Conservation (phyloP, 2,329 filamentous ascomycete species). For the Mycosphaerelloides madeirae region DNA sequence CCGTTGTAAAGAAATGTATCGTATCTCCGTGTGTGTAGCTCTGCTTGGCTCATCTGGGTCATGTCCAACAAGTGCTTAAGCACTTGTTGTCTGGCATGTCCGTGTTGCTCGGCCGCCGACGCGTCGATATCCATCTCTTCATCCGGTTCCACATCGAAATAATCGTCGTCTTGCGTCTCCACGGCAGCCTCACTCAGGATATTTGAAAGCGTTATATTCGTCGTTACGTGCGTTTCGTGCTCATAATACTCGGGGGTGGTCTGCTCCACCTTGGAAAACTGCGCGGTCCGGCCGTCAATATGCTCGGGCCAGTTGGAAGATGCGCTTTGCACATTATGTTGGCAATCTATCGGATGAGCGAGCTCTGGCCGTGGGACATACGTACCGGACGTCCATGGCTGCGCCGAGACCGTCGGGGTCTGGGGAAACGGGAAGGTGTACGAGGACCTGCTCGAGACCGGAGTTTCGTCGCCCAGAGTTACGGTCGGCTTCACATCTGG, state of each 20-base stretch:
- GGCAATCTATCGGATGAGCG: constrained; percentile 18
- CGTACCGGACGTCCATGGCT: constrained; percentile 14
- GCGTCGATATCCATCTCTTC: constrained; percentile 37
- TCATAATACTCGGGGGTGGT: constrained; percentile 24
- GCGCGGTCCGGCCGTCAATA: not conserved
- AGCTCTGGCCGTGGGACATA: constrained; percentile 22
- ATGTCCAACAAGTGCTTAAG: constrained; percentile 19
- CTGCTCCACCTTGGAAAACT: not conserved
- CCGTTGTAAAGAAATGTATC: constrained; percentile 46
- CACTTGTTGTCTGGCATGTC: constrained; percentile 9
- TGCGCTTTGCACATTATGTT: not conserved
- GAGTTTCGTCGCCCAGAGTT: constrained; percentile 3
- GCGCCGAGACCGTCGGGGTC: constrained; percentile 4
- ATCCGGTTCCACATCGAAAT: constrained; percentile 47
- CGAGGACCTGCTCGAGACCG: constrained; percentile 7
- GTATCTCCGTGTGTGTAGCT: constrained; percentile 36
- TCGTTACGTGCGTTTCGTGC: constrained; percentile 17
- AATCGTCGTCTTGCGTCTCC: constrained; percentile 46
- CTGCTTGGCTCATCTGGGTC: constrained; percentile 26
- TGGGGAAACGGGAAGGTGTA: constrained; percentile 9
- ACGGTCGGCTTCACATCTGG: constrained; percentile 1
- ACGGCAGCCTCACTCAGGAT: constrained; percentile 37
- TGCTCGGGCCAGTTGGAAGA: not conserved
- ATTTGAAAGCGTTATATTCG: constrained; percentile 21
- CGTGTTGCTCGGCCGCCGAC: constrained; percentile 10